Evolutionary conservation across 352 stramenopile genomes (phyloP), one percentile per base, ranked within the genome.

Genomic region (Globisporangium middletonii): DNA sequence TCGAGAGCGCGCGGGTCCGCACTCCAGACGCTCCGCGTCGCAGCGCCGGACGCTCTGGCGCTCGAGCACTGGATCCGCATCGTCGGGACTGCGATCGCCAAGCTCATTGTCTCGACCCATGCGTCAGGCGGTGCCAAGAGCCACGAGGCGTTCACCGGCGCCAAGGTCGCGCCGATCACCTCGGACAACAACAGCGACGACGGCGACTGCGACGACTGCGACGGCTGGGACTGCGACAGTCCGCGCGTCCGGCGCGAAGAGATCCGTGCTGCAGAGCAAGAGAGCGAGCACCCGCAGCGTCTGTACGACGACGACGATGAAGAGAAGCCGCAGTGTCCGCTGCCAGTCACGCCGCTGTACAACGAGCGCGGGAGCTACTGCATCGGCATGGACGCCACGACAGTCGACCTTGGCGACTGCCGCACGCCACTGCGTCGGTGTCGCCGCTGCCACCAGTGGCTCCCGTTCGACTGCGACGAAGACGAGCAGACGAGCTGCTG

Each of bases 61-160:
- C 71, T 80, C 28, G 57, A 72, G 52, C 67, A 63, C 28, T 91
- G 81, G 81, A 54, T 91, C 27, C 57, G 69, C 13, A 72, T 55
- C 4, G 43, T 91, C 1, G 68, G 71, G 4, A 65, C 69, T 18
- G 81, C 78, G 46, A 86, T 88, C 48, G 66, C 59, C 4, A 67
- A 62, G 46, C 57, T 85, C 3, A 69, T 77, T 15, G 33, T 38
- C 33, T 38, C 4, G 6, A 9, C 33, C 7, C 33, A 1, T 38
- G 9, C 3, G 4, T 38, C 72, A 83, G 55, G 37, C 62, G 11
- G 66, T 72, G 42, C 60, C 3, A 16, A 50, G 28, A 62, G 16
- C 28, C 33, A 30, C 42, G 58, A 43, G 64, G 70, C 28, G 65
- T 71, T 19, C 55, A 68, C 18, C 16, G 37, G 1, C 3, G 19